These are phyloP conservation scores for Plantago elongata DNA, from an alignment of 257 asterid species.

Conservation along the genomic window DNA sequence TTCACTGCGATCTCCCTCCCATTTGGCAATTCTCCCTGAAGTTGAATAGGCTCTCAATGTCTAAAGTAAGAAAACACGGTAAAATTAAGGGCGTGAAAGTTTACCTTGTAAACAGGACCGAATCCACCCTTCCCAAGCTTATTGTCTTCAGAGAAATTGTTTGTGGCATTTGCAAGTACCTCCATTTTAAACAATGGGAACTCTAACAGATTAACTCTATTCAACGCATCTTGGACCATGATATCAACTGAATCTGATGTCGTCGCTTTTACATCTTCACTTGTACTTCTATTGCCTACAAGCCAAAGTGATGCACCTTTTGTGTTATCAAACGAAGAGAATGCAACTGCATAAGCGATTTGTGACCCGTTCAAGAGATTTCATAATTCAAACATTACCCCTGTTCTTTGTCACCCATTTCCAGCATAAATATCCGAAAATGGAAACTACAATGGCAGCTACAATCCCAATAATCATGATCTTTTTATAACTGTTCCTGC, in stretches of 20 bases:
- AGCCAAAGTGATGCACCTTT: too few relatives aligned
- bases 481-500: conserved; percentile 20
- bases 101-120: conserved; percentile 61
- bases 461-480: conserved; percentile 24
- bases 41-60: not conserved
- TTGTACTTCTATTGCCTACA: conserved; percentile 14
- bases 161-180: conserved; percentile 40
- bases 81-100: not conserved
- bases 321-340: too few relatives aligned
- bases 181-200: conserved; percentile 35
- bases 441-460: conserved; percentile 20
- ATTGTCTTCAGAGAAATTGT: conserved; percentile 30
- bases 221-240: conserved; percentile 15
- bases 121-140: conserved; percentile 64
- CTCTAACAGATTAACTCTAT: conserved; percentile 29
- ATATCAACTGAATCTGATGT: conserved; percentile 12
- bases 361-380: not conserved
- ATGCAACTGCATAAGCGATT: not conserved
- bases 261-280: not conserved
- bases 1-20: conserved; percentile 45
- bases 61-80: too few relatives aligned
- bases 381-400: conserved; percentile 32
- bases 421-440: conserved; percentile 27
- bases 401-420: conserved; percentile 31
- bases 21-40: conserved; percentile 34